Base-by-base conservation (phyloP, 768 basidiomycete genomes). In the Pleurotus tuber-regium region DNA sequence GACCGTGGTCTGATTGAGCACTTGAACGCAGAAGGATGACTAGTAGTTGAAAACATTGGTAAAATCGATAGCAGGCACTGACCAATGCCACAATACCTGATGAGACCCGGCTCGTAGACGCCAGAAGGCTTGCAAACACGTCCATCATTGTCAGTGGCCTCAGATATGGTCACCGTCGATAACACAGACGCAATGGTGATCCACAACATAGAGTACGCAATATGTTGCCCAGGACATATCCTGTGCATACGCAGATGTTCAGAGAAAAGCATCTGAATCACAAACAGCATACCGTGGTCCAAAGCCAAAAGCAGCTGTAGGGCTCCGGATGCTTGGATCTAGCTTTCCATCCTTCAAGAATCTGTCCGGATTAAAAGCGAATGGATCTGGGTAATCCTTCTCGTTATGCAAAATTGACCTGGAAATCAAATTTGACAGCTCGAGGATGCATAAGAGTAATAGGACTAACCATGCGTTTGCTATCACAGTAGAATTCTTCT, bases 321-420 rank as follows among this genome's bases (percentile, higher is more conserved):
- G 70, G 46, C 77, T 72, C 2, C 28, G 38, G 19, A 73, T 66
- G 2, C 66, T 60, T 12, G 61, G 60, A 47, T 68, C 55, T 4
- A 72, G 60, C 24, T 70, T 66, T 11, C 73, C 74, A 51, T 75
- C 67, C 12, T 67, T 57, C 19, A 79, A 62, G 63, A 72, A 79
- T 5, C 80, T 72, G 25, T 71, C 74, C 9, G 80, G 80, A 7
- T 64, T 67, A 57, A 74, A 82, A 14, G 51, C 54, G 23, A 55
- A 31, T 25, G 72, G 69, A n/a, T 71, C 58, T 5, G 70, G 67
- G 47, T 69, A 71, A 23, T 59, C 56, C n/a, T 62, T 57, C 38
- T 69, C 65, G 55, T 71, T 58, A 35, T 66, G 64, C 6, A 64
- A 59, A 57, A 73, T 68, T 10, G 64, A 60, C 70, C 70, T 72